Evolutionary conservation across 306 rosid species (phyloP), one percentile per base, ranked within the genome.

Genomic region (Vigna unguiculata): DNA sequence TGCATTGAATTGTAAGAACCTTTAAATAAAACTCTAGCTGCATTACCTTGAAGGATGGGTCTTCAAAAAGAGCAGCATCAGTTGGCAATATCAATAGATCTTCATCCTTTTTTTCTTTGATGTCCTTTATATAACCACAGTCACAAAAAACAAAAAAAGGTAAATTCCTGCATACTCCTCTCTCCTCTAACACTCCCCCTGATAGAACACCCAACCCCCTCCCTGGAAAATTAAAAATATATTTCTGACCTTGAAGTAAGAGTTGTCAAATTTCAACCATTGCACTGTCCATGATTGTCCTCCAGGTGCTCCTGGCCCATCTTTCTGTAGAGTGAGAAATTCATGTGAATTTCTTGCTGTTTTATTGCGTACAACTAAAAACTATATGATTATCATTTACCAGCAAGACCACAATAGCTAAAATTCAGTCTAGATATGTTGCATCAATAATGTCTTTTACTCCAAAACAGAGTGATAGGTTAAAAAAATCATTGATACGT

Each of bases 251-350:
- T 87, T 96, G 84, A 92, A 96, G 87, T 92, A 96, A 32, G 94
- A 91, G 83, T 96, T 96, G 78, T 96, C 96, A 81, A 96, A 96
- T 87, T 96, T 96, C 88, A 96, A 82, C 99, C 98, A 96, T 75
- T 91, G 86, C 65, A 11, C 91, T 0, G 99, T 96, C 99, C 98
- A 96, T 63, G 99, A 96, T 74, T 96, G 98, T 71, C 99, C 99
- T 69, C 99, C 99, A 22, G 99, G 96, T 61, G 96, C 97, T 80
- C 99, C 99, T 0, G 99, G 99, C 51, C 98, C 98, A 15, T 88
- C 89, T 89, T 96, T 96, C 99, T 96, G 93, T 77, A 21, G 72
- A 69, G 38, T 22, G 74, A 79, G 28, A 66, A 59, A 80, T 64
- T 40, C 76, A 54, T 62, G 63, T 84, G 19, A 88, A 19, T 78